Base-by-base conservation (phyloP, 202 grass and related monocot species). In the Zizania palustris region DNA sequence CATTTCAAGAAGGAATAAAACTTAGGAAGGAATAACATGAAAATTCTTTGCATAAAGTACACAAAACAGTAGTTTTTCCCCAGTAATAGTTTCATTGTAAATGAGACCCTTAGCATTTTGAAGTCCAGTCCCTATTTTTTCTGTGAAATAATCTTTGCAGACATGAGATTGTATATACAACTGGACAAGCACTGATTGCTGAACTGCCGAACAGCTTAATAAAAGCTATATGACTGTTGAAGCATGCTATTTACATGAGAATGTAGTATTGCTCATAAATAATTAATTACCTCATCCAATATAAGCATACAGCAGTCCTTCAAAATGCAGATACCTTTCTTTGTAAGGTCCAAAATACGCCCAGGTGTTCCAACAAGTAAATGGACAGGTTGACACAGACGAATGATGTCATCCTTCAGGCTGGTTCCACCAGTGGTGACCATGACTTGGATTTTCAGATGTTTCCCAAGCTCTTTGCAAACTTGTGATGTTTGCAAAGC, bases 381-480 rank as follows among this genome's bases (percentile, higher is more conserved):
- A 90, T 97, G 93, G 35, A 97, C 93, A 75, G 88, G 90, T 68
- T 93, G 93, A 69, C 93, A 86, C 22, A 97, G 64, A 68, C 93
- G 90, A 80, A 93, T 85, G 59, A 97, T 97, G 63, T 97, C 93
- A 80, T 97, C 93, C 65, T 87, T 93, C 63, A 97, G 51, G 63
- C 93, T 97, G 69, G 93, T 97, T 77, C 93, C 93, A 72, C 93
- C 93, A 73, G 93, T 97, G 42, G 93, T 97, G 19, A 89, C 93
- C 93, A 97, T 97, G 34, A 97, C 86, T 86, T 97, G 84, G 56
- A 97, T 97, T 41, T 90, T 91, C 54, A 97, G 75, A 45, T 97
- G 91, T 60, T 97, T 97, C 9, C 86, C 90, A 75, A 97, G 91
- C 65, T 97, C 93, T 72, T 97, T 97, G 82, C 93, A 97, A 72